phyloP scores from a whole-genome alignment of 768 basidiomycete genomes.

The Tephrocybe sp. region DNA sequence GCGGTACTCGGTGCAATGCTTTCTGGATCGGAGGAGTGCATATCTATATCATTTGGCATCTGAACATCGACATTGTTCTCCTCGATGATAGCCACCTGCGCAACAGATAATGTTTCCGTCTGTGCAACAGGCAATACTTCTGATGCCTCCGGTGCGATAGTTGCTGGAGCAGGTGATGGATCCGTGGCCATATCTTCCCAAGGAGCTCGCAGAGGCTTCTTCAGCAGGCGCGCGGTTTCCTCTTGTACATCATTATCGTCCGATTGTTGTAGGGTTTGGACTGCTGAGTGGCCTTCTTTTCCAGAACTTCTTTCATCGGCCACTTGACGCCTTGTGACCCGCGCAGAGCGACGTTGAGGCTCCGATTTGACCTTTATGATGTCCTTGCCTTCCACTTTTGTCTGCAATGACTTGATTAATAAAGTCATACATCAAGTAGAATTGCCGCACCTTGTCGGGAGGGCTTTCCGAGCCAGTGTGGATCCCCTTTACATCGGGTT shows the following conservation, averaged over 20 bases:
- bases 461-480: neutral
- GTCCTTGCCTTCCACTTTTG: neutral
- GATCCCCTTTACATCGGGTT: neutral
- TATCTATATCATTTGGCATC: neutral
- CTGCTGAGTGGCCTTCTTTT: neutral
- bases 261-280: neutral
- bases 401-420: neutral
- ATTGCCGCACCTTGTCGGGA: neutral
- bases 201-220: slow-evolving; percentile 6
- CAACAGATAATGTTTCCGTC: too few species aligned
- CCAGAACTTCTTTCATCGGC: neutral
- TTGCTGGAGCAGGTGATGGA: slow-evolving; percentile 1
- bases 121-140: too few species aligned
- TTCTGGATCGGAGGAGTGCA: too few species aligned
- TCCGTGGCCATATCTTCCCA: slow-evolving; percentile 5
- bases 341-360: slow-evolving; percentile 14
- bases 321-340: slow-evolving; percentile 4
- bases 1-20: too few species aligned
- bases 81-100: neutral
- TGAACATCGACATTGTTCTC: neutral
- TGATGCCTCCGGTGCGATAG: neutral
- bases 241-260: neutral
- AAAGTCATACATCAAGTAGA: neutral
- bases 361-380: neutral
- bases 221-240: neutral